A percentile compares a stretch with the other conserved stretches of the same genome.
These are phyloP conservation scores for Umbelopsis ramanniana DNA, from an alignment of 192 early-diverging fungal species.

Conservation along the genomic window DNA sequence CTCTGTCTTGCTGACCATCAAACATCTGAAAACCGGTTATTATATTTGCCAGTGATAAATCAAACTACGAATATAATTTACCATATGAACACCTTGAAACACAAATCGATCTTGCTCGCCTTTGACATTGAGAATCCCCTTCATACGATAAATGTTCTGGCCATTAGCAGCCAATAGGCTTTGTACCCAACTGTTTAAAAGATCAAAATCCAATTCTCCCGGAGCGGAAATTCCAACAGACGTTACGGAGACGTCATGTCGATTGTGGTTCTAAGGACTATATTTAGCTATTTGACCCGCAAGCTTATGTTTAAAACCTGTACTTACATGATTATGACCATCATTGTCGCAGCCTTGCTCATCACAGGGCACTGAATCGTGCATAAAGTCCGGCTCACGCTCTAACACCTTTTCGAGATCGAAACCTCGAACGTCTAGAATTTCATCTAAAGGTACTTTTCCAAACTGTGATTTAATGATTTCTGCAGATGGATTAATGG, in stretches of 20 bases:
- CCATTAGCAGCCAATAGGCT: conserved; percentile 12
- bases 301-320: background rate
- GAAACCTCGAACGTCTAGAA: conserved; percentile 28
- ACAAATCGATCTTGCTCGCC: conserved; percentile 35
- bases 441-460: conserved; percentile 19
- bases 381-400: conserved; percentile 22
- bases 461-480: conserved; percentile 26
- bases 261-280: background rate
- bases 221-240: conserved; percentile 31
- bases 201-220: conserved; percentile 27
- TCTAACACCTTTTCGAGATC: conserved; percentile 26
- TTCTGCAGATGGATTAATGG: conserved; percentile 17
- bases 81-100: conserved; percentile 44
- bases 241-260: conserved; percentile 20
- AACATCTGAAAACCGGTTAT: conserved; percentile 9
- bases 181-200: conserved; percentile 27
- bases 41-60: background rate
- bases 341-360: background rate
- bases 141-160: conserved; percentile 37
- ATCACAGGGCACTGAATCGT: background rate
- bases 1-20: conserved; percentile 30
- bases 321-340: conserved; percentile 15
- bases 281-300: background rate
- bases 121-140: conserved; percentile 34
- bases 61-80: conserved; percentile 2